Evolutionary conservation across 345 rosid genomes (phyloP), one percentile per base, ranked within the genome.

Genomic region (Camelina neglecta): DNA sequence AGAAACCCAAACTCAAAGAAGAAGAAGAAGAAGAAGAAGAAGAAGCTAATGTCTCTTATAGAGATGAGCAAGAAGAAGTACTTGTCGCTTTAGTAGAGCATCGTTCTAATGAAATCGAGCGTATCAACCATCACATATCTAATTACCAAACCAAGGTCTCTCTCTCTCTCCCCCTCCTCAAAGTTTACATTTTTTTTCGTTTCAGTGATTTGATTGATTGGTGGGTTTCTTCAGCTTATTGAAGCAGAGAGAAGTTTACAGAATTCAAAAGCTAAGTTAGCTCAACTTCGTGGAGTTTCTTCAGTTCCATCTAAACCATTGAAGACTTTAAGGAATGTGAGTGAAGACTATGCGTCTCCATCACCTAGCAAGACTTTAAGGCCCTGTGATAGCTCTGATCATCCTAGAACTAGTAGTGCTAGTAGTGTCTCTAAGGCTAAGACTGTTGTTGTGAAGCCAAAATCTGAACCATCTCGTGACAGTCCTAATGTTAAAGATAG

Each of bases 71-170:
- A 58, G 91, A 90, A 76, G 87, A 83, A 68, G 88, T 87, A 31
- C 81, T 93, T 53, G 78, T 89, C 4, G 96, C 98, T 75, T 69
- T 90, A 75, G 85, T 88, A 67, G 93, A 88, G 6, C 95, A 93
- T 71, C 93, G 98, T 21, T 44, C 85, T 23, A 82, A 69, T 50
- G 90, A 93, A 81, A 87, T 87, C 48, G 77, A 88, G 21, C 88
- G 86, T 73, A 90, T 89, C 71, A 78, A 67, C 24, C 80, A 65
- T n/a, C 97, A 92, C 60, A 74, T 93, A 60, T 39, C 88, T 70
- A 88, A 89, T 78, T 93, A 90, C 86, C 79, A 71, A 49, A 78
- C 90, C 79, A 90, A 89, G 95, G 97, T 93, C 53, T n/a, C 50
- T 42, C 38, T 7, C 36, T 5, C 29, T 26, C 29, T 33, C 38